Base-by-base conservation (phyloP, 768 basidiomycete genomes). In the Favolaschia claudopus region DNA sequence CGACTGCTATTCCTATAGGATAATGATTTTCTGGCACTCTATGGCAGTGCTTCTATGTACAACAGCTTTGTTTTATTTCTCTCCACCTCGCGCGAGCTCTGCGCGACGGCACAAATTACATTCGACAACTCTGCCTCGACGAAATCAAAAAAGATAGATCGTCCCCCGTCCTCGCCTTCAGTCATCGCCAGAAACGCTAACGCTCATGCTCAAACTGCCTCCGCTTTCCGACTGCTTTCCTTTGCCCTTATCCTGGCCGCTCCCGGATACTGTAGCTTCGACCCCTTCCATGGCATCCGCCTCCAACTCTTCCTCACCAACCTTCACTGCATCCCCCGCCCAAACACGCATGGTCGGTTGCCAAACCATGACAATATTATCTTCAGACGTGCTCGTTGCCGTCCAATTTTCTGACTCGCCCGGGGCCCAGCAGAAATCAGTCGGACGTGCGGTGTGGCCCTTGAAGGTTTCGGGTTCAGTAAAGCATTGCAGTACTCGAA, bases 361-460 rank as follows among this genome's bases (percentile, higher is more conserved):
- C 97, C 97, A 99, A 6, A 96, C 87, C 93, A 96, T 96, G 38
- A 94, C 84, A 22, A 98, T 87, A 64, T 99, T 99, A 72, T 99
- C 96, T 72, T 99, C 96, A 0, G 96, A 96, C n/a, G 91, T 86
- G 62, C 87, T 95, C 6, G 89, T 82, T 1, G 89, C 82, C 7
- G 91, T 94, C 94, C 94, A 96, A 62, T 88, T 87, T 69, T 96
- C 93, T 19, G 78, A 79, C 64, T 83, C 79, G 14, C 87, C 89
- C 4, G 93, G 91, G n/a, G 91, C 94, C 97, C 97, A 99, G 69
- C 89, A 91, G 72, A 99, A 89, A 75, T 99, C 97, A 1, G 93
- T 92, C 2, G 95, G 95, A 31, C 93, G 87, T 27, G 93, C 85
- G 4, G 93, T 95, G 67, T 95, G 93, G 20, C 93, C n/a, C 91